phyloP scores from a whole-genome alignment of 2,329 filamentous ascomycete genomes.

The Cytospora piceae region DNA sequence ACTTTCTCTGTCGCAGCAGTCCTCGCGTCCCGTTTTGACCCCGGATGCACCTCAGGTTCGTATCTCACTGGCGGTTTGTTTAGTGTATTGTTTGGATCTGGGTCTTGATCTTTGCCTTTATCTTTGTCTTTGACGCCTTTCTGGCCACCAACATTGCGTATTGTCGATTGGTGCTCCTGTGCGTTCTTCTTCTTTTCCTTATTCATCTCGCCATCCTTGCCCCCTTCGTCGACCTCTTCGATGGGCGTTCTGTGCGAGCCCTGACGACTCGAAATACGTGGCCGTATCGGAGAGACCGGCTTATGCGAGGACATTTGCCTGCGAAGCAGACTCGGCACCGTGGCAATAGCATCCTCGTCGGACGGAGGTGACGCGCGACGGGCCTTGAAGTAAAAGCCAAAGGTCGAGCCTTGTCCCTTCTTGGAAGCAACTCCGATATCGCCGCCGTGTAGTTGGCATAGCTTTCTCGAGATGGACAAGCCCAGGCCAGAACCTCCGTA shows the following conservation, averaged over 20 bases:
- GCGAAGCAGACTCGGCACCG: slow-evolving; percentile 5
- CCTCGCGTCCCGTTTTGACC: not conserved
- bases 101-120: too few relatives aligned
- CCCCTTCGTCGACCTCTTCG: not conserved
- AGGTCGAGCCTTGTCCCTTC: slow-evolving; percentile 13
- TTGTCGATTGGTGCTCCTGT: not conserved
- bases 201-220: not conserved
- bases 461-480: slow-evolving; percentile 14
- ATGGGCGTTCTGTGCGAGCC: not conserved
- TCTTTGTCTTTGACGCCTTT: not conserved
- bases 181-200: too few relatives aligned
- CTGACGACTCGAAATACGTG: not conserved
- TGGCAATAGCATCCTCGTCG: not conserved
- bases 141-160: not conserved
- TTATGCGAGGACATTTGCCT: slow-evolving; percentile 4
- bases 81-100: not conserved
- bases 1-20: too few relatives aligned
- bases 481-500: slow-evolving; percentile 17
- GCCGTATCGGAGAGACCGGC: not conserved
- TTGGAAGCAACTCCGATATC: slow-evolving; percentile 20
- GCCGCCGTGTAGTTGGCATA: slow-evolving; percentile 20
- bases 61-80: not conserved
- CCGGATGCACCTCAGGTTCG: not conserved
- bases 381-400: slow-evolving; percentile 19
- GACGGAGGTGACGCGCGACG: slow-evolving; percentile 2